Conservation (phyloP, 2,329 filamentous ascomycete species). For the Phialophora macrospora region DNA sequence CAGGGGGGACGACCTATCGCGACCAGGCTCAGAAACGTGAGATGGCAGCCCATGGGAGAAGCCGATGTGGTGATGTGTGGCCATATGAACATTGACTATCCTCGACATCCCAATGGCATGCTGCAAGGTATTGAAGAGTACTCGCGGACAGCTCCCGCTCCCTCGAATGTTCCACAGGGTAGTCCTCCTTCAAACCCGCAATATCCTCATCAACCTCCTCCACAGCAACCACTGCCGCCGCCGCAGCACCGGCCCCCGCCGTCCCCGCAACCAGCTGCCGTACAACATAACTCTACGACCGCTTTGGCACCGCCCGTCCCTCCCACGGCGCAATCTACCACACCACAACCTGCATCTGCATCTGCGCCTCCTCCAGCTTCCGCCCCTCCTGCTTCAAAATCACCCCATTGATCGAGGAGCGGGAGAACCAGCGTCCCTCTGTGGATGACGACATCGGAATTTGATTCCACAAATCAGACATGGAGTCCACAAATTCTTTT, state of each 20-base stretch:
- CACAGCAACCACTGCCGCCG: not conserved
- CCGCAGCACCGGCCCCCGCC: not conserved
- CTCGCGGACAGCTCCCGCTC: slow-evolving; percentile 19
- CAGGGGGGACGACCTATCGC: slow-evolving; percentile 65
- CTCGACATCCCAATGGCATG: slow-evolving; percentile 30
- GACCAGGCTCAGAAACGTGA: slow-evolving; percentile 65
- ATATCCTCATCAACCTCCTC: slow-evolving; percentile 11
- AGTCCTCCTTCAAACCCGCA: slow-evolving; percentile 4
- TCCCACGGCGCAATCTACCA: not conserved
- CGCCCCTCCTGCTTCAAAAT: not conserved
- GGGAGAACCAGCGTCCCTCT: not conserved
- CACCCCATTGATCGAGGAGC: not conserved
- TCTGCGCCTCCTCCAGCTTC: not conserved
- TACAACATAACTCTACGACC: slow-evolving; percentile 3
- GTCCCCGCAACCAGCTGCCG: slow-evolving; percentile 5
- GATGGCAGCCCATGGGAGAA: slow-evolving; percentile 75
- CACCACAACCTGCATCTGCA: not conserved
- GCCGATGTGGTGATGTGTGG: slow-evolving; percentile 83
- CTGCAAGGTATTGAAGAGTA: slow-evolving; percentile 32
- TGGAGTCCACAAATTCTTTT: not conserved
- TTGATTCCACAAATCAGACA: not conserved
- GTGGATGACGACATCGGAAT: not conserved
- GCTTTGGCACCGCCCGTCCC: not conserved
- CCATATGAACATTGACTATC: slow-evolving; percentile 49
- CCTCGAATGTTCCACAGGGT: not conserved